Conservation (phyloP, 2,329 filamentous ascomycete genomes). For the Alternaria metachromatica region DNA sequence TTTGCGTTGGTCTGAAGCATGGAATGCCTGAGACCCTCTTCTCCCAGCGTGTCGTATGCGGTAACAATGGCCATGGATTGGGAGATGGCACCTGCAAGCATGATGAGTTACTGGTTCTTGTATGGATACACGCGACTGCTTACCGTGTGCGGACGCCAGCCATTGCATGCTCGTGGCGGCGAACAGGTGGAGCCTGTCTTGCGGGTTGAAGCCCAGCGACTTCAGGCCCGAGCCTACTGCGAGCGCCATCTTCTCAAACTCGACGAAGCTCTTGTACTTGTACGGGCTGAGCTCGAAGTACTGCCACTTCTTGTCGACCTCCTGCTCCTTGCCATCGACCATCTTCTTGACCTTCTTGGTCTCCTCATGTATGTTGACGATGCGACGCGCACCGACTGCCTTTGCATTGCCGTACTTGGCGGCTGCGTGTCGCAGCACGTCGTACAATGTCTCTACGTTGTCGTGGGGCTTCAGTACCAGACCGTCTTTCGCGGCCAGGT, state of each 20-base stretch:
- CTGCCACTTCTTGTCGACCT: constrained; percentile 90
- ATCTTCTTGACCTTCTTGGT: constrained; percentile 90
- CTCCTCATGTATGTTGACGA: constrained; percentile 81
- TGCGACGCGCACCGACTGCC: constrained; percentile 69
- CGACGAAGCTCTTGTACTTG: constrained; percentile 76
- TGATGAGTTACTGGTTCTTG: constrained; percentile 14
- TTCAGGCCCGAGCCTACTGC: constrained; percentile 76
- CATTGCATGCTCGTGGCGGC: constrained; percentile 82
- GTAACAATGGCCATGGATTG: constrained; percentile 93
- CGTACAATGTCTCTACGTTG: constrained; percentile 77
- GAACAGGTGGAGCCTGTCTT: constrained; percentile 79
- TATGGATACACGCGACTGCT: constrained; percentile 17
- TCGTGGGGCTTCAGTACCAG: constrained; percentile 70
- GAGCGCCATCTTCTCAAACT: constrained; percentile 75
- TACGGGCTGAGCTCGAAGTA: constrained; percentile 85
- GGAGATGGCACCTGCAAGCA: constrained; percentile 65
- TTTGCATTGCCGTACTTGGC: constrained; percentile 61
- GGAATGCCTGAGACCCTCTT: constrained; percentile 84
- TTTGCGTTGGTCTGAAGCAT: constrained; percentile 80
- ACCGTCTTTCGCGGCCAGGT: constrained; percentile 73
- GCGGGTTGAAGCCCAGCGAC: constrained; percentile 72
- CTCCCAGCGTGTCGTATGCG: constrained; percentile 90
- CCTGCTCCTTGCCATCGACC: constrained; percentile 77
- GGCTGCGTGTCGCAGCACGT: constrained; percentile 75
- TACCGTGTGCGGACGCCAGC: constrained; percentile 80